Evolutionary conservation across 2,329 filamentous ascomycete species (phyloP), one percentile per base, ranked within the genome.

Genomic region (Helotiales sp.): DNA sequence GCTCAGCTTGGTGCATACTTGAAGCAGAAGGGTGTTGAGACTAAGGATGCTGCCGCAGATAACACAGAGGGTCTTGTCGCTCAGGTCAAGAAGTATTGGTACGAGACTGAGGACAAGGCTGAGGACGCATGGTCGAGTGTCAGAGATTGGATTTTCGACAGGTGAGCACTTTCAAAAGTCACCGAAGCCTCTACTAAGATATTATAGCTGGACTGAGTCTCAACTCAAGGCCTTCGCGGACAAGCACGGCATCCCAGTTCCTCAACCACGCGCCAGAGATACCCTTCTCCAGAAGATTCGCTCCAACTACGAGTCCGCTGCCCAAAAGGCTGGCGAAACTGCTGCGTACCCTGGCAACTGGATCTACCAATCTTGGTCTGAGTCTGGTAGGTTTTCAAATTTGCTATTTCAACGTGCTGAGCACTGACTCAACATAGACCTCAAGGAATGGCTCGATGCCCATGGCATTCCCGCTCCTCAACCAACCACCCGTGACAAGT

Each of bases 191-290:
- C 11, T 61, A 58, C 64, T 69, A 54, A 73, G 60, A n/a, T 32
- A 37, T 57, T n/a, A 28, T 60, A 69, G 65, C 63, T 69, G 69
- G 67, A 69, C 71, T 49, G 95, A 98, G 66, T 97, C 93, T 72
- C 91, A 96, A 78, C 85, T 99, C 73, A 97, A 98, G 85, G 83
- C 92, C 1, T 98, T 98, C 81, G 91, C 93, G 70, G 95, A 98
- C 79, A 91, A 91, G 79, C 87, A 98, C 79, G 87, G 87, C 70
- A 93, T 99, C 75, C 92, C 65, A 83, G 92, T 92, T 72, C 93
- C 95, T 64, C 92, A 96, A 75, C 95, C 95, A 66, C 92, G 91
- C 76, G 91, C 91, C 75, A 92, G 93, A 75, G 95, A 98, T 78
- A 89, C 87, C 28, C 82, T 97, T 54, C 85, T 98, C 72, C 86